Percentiles rank a stretch among this genome's conserved stretches.
These are phyloP conservation scores for Acacia acuminata DNA, from an alignment of 306 rosid genomes.

Conservation along the genomic window DNA sequence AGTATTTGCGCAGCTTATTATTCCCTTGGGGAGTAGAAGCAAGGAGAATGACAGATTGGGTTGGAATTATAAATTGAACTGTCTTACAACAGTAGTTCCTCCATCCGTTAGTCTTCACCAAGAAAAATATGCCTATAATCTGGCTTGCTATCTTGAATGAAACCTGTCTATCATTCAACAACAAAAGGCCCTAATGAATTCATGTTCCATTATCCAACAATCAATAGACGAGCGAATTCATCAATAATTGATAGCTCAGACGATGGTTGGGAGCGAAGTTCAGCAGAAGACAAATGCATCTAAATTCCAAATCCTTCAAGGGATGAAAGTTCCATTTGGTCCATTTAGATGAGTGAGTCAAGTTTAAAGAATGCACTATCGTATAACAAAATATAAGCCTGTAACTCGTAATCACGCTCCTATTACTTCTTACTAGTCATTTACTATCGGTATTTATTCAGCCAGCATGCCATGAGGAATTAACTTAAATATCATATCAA, in stretches of 20 bases:
- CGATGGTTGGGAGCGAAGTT: too few species aligned
- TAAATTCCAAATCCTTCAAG: too few species aligned
- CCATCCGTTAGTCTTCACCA: neutral
- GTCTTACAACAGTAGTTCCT: neutral
- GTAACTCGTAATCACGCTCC: neutral
- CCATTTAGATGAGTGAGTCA: neutral
- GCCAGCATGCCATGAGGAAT: neutral
- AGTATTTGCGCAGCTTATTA: too few species aligned
- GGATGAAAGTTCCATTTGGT: too few species aligned
- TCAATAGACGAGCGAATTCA: neutral
- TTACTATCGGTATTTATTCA: neutral
- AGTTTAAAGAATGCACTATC: too few species aligned
- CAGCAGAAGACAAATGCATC: neutral
- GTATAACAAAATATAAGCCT: neutral
- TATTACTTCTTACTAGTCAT: neutral
- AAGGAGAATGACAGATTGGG: neutral
- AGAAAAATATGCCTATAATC: neutral
- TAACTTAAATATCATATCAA: neutral
- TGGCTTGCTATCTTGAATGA: neutral
- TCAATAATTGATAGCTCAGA: neutral
- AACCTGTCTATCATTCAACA: neutral
- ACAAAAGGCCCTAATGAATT: neutral
- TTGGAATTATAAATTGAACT: neutral
- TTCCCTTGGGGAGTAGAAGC: neutral
- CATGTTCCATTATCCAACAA: neutral